Evolutionary conservation across 2,329 filamentous ascomycete species (phyloP).

Genomic region (Chalara sp.): DNA sequence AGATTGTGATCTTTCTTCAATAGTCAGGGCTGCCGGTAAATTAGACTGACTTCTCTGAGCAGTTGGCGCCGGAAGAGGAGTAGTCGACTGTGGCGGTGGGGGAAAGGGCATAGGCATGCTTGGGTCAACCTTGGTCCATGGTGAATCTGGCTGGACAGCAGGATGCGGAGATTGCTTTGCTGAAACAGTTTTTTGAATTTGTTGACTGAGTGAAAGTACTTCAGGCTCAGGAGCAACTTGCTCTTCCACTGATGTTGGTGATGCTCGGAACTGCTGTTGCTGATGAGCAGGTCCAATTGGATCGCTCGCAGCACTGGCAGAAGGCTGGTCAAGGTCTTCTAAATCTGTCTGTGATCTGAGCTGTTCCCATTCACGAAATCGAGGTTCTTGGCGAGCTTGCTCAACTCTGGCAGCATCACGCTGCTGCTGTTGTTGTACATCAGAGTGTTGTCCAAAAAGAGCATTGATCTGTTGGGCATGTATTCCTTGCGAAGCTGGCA

Average conservation of each 20-base stretch:
- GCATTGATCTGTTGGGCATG: slow-evolving; percentile 24
- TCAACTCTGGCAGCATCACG: slow-evolving; percentile 43
- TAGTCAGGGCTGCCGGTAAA: slow-evolving; percentile 64
- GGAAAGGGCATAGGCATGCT: slow-evolving; percentile 73
- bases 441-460: slow-evolving; percentile 21
- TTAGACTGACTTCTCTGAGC: slow-evolving; percentile 81
- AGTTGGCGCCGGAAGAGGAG: slow-evolving; percentile 80
- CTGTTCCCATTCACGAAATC: slow-evolving; percentile 78
- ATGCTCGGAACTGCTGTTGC: slow-evolving; percentile 12
- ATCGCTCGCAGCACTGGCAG: slow-evolving; percentile 27
- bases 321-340: slow-evolving; percentile 28
- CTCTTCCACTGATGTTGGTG: slow-evolving; percentile 13
- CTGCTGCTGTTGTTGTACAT: slow-evolving; percentile 40
- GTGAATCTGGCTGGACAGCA: slow-evolving; percentile 36
- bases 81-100: slow-evolving; percentile 61
- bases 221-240: slow-evolving; percentile 29
- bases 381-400: slow-evolving; percentile 50
- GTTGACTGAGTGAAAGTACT: slow-evolving; percentile 69
- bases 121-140: slow-evolving; percentile 52
- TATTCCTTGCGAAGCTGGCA: slow-evolving; percentile 15
- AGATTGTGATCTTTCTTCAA: slow-evolving; percentile 64
- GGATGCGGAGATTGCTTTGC: slow-evolving; percentile 49
- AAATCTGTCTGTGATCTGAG: slow-evolving; percentile 67
- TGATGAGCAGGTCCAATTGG: slow-evolving; percentile 19
- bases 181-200: slow-evolving; percentile 70